Evolutionary conservation across 2,329 filamentous ascomycete genomes (phyloP), one percentile per base, ranked within the genome.

Genomic region (Microdochium paspali): DNA sequence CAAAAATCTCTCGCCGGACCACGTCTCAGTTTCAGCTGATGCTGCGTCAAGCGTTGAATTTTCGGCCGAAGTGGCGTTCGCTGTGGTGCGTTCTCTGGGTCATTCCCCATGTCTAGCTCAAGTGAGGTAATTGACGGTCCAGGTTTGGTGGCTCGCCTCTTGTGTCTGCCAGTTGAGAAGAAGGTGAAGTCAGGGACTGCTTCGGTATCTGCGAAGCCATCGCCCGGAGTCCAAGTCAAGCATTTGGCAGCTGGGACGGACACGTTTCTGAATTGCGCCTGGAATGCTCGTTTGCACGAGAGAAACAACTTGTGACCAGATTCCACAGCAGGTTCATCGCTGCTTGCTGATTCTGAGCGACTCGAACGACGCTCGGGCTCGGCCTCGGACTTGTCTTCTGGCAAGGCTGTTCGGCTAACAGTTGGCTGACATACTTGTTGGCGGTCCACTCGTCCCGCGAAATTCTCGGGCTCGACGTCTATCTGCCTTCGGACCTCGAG

Each of bases 171-270:
- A 5, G 53, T 53, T 47, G 55, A 53, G 12, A 47, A 47, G 20
- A 57, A 56, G 0, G 48, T 20, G 39, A 56, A 56, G 25, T 51
- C 48, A 3, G 59, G 52, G 10, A 23, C 56, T 15, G 50, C 54
- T 48, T 63, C 61, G 7, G 58, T 57, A 3, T 44, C 56, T 7
- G 61, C 61, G 46, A 63, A 63, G 2, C 59, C 61, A 42, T 63
- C 61, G 3, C 60, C 60, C 42, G 51, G 26, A 3, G 46, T 44
- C 59, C 59, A 62, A 15, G 39, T n/a, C 4, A 5, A 21, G 23
- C 35, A 21, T 18, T 40, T 18, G 5, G 35, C n/a, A 7, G 9
- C 18, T 18, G 12, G 18, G 6, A 20, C 10, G 20, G 12, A 10
- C 35, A 40, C 20, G 18, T 40, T 9, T 40, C 35, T 20, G 18